phyloP scores from a whole-genome alignment of 257 asterid genomes.

The Primulina huaijiensis region DNA sequence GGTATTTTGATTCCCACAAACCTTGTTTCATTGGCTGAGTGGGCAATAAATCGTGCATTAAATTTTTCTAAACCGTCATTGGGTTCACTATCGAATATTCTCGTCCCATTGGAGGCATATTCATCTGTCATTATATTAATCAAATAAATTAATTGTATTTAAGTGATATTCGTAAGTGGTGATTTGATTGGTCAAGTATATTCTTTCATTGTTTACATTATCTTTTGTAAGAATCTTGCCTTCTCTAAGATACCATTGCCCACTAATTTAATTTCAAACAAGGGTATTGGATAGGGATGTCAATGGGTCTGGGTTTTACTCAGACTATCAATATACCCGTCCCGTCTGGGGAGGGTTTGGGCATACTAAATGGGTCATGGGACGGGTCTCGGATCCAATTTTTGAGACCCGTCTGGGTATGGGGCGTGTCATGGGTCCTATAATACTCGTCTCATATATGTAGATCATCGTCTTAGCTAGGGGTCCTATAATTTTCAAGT shows the following conservation, averaged over 20 bases:
- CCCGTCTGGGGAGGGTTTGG: no score
- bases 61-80: conserved; percentile 4
- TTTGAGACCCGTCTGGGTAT: no score
- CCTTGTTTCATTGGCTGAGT: conserved; percentile 26
- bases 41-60: conserved; percentile 2
- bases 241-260: conserved; percentile 12
- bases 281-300: background rate
- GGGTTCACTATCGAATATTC: conserved; percentile 31
- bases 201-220: conserved; percentile 24
- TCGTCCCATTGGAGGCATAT: conserved; percentile 21
- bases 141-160: background rate
- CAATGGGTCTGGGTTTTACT: no score
- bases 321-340: no score
- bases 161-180: conserved; percentile 1
- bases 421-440: no score
- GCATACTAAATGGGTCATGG: no score
- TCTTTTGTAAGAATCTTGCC: conserved; percentile 29
- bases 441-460: no score
- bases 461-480: no score
- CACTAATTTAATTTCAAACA: background rate
- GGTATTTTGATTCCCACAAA: conserved; percentile 2
- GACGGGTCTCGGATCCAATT: no score
- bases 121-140: conserved; percentile 12
- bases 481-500: no score
- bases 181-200: conserved; percentile 25